Base-by-base conservation (phyloP, 306 rosid species). In the Cercis canadensis region DNA sequence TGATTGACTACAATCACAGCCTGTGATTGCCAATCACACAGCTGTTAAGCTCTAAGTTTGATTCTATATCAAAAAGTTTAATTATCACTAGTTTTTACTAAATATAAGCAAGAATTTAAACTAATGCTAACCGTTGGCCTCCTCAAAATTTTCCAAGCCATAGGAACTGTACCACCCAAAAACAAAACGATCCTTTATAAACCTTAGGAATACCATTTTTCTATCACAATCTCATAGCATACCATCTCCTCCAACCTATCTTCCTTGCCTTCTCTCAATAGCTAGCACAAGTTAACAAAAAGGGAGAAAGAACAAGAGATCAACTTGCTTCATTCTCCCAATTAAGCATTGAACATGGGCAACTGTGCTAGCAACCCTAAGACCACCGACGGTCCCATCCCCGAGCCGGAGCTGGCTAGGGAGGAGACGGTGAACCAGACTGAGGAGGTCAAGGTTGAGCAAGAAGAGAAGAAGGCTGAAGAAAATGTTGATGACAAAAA, bases 131-230 rank as follows among this genome's bases (percentile, higher is more conserved):
- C 62, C 74, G 1, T 65, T 75, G 78, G 81, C 44, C 41, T 78
- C 78, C 78, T 71, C 53, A 76, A 78, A 72, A 45, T 13, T 70
- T 71, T 76, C 73, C 67, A 56, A 52, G 75, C 85, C 78, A 75
- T 57, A 54, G 2, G 13, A 43, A 62, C 36, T 3, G 11, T 51
- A 65, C 32, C 66, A 21, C 32, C 36, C 18, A 29, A 69, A 66
- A 60, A 24, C 1, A 24, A 24, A 24, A 24, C 0, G 5, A 60
- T 31, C 67, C 69, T 76, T 72, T 81, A 76, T 81, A 78, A 76
- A 61, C 40, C 62, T 8, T 5, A 39, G 53, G 72, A 16, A 41
- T 57, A 24, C 29, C 29, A 24, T 24, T 3, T 1, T 24, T 24
- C 29, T 1, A 1, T 7, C 29, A 5, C 51, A 7, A 37, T 37